phyloP scores from a whole-genome alignment of 805 yeast species.

The Spathaspora passalidarum region DNA sequence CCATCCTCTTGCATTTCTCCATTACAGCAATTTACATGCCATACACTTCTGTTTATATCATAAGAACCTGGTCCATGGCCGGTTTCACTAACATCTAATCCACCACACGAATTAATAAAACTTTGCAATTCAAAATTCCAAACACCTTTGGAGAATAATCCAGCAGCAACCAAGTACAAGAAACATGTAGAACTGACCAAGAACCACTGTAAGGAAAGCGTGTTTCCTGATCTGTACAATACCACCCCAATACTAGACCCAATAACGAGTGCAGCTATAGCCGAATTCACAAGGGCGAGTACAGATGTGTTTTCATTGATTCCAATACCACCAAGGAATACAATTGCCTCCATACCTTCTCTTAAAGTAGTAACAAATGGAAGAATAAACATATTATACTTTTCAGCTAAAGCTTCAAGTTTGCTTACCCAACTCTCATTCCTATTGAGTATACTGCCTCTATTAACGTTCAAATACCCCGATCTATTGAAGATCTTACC shows the following conservation, averaged over 20 bases:
- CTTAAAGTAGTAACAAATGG: slow-evolving; percentile 41
- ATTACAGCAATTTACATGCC: slow-evolving; percentile 48
- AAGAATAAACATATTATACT: slow-evolving; percentile 26
- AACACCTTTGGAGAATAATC: slow-evolving; percentile 42
- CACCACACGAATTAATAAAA: slow-evolving; percentile 37
- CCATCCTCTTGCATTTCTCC: slow-evolving; percentile 41
- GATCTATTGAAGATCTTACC: slow-evolving; percentile 23
- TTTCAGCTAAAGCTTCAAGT: slow-evolving; percentile 21
- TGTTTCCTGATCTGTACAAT: slow-evolving; percentile 40
- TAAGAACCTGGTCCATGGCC: slow-evolving; percentile 47
- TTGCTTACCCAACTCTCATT: slow-evolving; percentile 4
- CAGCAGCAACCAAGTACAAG: slow-evolving; percentile 43
- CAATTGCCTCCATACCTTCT: slow-evolving; percentile 44
- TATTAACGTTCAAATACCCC: slow-evolving; percentile 14
- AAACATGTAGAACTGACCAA: slow-evolving; percentile 38
- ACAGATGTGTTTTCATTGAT: slow-evolving; percentile 31
- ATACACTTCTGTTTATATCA: slow-evolving; percentile 36
- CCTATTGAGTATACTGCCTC: neutral
- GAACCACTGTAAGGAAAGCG: slow-evolving; percentile 40
- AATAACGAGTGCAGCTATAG: slow-evolving; percentile 23
- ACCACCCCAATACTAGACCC: slow-evolving; percentile 34
- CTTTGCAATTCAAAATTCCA: slow-evolving; percentile 43
- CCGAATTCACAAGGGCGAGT: slow-evolving; percentile 30
- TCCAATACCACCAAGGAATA: slow-evolving; percentile 42
- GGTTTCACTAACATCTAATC: slow-evolving; percentile 41